Evolutionary conservation across 2,329 filamentous ascomycete genomes (phyloP), one percentile per base, ranked within the genome.

Genomic region (Beauveria sp.): DNA sequence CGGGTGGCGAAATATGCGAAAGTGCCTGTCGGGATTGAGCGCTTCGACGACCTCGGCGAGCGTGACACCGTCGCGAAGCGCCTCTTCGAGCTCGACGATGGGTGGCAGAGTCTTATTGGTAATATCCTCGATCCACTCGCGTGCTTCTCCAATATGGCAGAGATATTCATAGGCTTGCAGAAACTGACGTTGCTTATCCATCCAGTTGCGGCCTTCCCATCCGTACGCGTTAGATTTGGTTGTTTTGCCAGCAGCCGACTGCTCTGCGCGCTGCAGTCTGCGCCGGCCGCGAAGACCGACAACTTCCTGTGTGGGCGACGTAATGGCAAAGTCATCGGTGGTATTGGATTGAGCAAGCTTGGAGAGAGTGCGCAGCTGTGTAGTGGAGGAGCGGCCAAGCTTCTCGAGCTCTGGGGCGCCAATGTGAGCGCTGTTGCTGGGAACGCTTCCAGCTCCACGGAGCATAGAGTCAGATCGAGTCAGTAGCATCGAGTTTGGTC

Each of bases 131-230:
- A 99, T 96, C 94, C 94, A 99, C 75, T 97, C 93, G 72, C 97
- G 97, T 24, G 94, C 94, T 78, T 99, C 94, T 72, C 94, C 94
- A 66, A 99, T 97, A 71, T 99, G 94, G 72, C 94, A 99, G 43
- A 99, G 87, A 72, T 99, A 99, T 73, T 99, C 94, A 71, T 99
- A 99, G 7, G 94, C 94, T 73, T 96, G 91, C 58, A 99, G 77
- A 69, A 97, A 97, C 72, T 97, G 93, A 28, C 94, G 85, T 72
- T 99, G 93, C 71, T 96, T 94, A 73, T 99, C 94, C 93, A 99
- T 99, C 94, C 94, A 99, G 71, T 93, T 96, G 55, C 90, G 85
- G 22, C 87, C 87, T 64, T 90, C 85, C 88, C 92, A 94, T 54
- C 86, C 83, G 66, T 88, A 91, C 28, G 75, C 79, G 61, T 77